Percentiles rank a stretch among this genome's conserved stretches.
Evolutionary conservation across 495 filamentous ascomycete genomes (phyloP).

Genomic region (Oidiodendron maius): DNA sequence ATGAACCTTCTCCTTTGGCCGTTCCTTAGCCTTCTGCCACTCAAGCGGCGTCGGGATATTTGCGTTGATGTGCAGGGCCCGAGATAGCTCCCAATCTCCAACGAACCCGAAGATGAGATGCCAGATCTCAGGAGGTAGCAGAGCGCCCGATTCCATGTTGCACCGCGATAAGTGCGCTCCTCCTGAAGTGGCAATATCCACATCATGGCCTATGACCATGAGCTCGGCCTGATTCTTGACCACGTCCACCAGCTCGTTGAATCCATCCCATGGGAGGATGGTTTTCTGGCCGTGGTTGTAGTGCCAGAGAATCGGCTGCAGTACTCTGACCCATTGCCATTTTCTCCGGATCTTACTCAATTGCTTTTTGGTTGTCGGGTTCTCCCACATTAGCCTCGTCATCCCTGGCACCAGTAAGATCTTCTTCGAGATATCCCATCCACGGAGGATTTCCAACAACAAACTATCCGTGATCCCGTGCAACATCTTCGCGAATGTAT

Average conservation of each 20-base stretch:
- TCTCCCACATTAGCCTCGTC: slow-evolving; percentile 78
- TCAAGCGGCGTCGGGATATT: slow-evolving; percentile 65
- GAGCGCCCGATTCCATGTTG: slow-evolving; percentile 18
- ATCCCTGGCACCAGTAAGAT: slow-evolving; percentile 78
- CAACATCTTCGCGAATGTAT: slow-evolving; percentile 76
- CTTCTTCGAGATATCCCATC: slow-evolving; percentile 80
- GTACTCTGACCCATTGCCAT: slow-evolving; percentile 75
- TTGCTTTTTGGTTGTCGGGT: slow-evolving; percentile 77
- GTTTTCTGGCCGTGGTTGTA: slow-evolving; percentile 48
- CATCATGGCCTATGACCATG: slow-evolving; percentile 53
- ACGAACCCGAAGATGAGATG: slow-evolving; percentile 76
- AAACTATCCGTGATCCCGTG: slow-evolving; percentile 69
- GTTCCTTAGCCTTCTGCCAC: slow-evolving; percentile 50
- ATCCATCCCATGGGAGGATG: slow-evolving; percentile 58
- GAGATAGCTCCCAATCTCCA: slow-evolving; percentile 84
- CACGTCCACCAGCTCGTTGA: slow-evolving; percentile 56
- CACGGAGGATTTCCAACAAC: slow-evolving; percentile 65
- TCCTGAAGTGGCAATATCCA: slow-evolving; percentile 43
- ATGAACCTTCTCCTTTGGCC: slow-evolving; percentile 42
- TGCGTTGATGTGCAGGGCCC: slow-evolving; percentile 71
- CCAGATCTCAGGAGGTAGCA: slow-evolving; percentile 81
- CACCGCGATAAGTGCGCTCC: slow-evolving; percentile 16
- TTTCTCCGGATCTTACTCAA: slow-evolving; percentile 70
- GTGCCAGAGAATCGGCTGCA: slow-evolving; percentile 67
- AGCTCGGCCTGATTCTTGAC: slow-evolving; percentile 63